Evolutionary conservation across 2,329 filamentous ascomycete species (phyloP).

Genomic region (Myrmaecium sp.): DNA sequence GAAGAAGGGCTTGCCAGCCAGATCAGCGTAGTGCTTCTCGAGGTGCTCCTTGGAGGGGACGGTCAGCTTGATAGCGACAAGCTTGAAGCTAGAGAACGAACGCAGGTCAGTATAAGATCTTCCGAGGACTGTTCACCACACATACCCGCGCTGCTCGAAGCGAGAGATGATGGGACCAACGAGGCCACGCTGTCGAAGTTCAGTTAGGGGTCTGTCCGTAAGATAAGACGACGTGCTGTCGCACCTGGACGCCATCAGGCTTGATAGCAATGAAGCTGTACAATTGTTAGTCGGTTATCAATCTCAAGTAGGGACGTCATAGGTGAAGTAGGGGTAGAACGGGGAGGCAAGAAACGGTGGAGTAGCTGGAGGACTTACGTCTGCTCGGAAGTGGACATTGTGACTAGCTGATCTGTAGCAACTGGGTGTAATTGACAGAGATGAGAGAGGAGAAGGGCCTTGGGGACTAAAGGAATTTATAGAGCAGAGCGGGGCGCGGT

Average conservation of each 20-base stretch:
- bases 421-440: conserved; percentile 16
- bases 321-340: no score
- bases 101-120: conserved; percentile 3
- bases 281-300: no score
- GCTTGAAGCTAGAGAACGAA: conserved; percentile 61
- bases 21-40: conserved; percentile 93
- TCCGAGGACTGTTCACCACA: conserved; percentile 8
- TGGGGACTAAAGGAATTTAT: conserved; percentile 30
- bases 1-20: conserved; percentile 94
- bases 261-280: conserved; percentile 98
- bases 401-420: conserved; percentile 12
- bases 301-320: no score
- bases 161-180: conserved; percentile 93
- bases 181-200: conserved; percentile 62
- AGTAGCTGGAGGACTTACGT: conserved; percentile 44
- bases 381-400: conserved; percentile 60
- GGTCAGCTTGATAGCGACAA: conserved; percentile 91
- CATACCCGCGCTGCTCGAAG: conserved; percentile 90
- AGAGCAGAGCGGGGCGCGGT: conserved; percentile 20
- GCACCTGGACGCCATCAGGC: conserved; percentile 97
- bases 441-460: conserved; percentile 24
- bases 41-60: conserved; percentile 85
- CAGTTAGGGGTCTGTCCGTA: conserved; percentile 3
- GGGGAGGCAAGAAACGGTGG: conserved; percentile 1
- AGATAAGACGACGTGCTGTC: conserved; percentile 8